A percentile compares a stretch with the other conserved stretches of the same genome.
Evolutionary conservation across 768 basidiomycete genomes (phyloP).

Genomic region (Lactarius pseudohatsudake): DNA sequence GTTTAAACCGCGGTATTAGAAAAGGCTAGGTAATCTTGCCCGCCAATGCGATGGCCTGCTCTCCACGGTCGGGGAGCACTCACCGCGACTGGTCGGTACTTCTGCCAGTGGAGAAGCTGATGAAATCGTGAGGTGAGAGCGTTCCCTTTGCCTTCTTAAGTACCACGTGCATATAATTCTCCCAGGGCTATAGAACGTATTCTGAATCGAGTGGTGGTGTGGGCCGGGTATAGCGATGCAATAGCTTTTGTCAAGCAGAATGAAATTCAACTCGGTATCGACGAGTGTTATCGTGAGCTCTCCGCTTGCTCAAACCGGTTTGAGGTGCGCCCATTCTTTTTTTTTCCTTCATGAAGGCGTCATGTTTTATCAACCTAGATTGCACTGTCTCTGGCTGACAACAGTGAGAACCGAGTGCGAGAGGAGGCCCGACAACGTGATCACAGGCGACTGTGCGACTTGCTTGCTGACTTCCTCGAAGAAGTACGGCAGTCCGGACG

Average conservation of each 20-base stretch:
- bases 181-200: conserved; percentile 11
- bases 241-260: conserved; percentile 37
- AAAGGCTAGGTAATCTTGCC: background rate
- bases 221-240: background rate
- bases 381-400: background rate
- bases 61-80: conserved; percentile 15
- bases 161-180: background rate
- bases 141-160: background rate
- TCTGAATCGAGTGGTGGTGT: background rate
- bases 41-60: conserved; percentile 9
- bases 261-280: conserved; percentile 45
- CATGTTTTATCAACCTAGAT: conserved; percentile 2
- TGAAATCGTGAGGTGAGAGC: conserved; percentile 16
- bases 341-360: background rate
- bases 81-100: conserved; percentile 2
- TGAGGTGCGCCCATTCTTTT: conserved; percentile 34
- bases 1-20: background rate
- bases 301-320: conserved; percentile 40
- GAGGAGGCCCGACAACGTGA: conserved; percentile 2
- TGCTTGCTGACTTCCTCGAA: background rate
- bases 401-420: background rate
- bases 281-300: conserved; percentile 41
- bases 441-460: background rate
- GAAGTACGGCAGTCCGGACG: conserved; percentile 4
- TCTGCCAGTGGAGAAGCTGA: background rate